Evolutionary conservation across 106 monocot genomes (phyloP).

Genomic region (Dioscorea dumetorum): DNA sequence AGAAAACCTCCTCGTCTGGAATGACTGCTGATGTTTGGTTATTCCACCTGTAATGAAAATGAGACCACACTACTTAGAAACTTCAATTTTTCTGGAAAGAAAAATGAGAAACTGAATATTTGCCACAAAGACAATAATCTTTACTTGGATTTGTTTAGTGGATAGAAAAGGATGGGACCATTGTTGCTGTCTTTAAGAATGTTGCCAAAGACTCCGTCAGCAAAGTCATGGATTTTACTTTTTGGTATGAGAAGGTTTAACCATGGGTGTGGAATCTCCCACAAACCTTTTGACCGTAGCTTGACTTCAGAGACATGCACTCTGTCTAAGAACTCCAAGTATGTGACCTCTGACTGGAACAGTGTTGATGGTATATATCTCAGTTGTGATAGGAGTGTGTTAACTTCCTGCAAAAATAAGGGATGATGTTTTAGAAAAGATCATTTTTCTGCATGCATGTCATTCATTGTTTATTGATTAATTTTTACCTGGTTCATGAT

Average conservation of each 20-base stretch:
- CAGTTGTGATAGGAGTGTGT: slow-evolving; percentile 49
- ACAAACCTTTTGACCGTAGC: slow-evolving; percentile 64
- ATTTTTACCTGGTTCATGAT: slow-evolving; percentile 40
- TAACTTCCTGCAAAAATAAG: slow-evolving; percentile 46
- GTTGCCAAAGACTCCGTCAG: slow-evolving; percentile 58
- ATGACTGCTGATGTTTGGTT: slow-evolving; percentile 50
- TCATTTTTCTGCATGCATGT: not conserved
- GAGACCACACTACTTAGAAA: too few species aligned
- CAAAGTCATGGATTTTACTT: slow-evolving; percentile 54
- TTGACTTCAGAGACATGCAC: slow-evolving; percentile 67
- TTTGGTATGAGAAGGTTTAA: slow-evolving; percentile 77
- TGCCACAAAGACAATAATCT: too few species aligned
- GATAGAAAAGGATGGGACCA: slow-evolving; percentile 87
- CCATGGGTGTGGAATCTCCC: slow-evolving; percentile 97
- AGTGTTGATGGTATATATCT: slow-evolving; percentile 63
- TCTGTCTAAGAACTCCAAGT: slow-evolving; percentile 82
- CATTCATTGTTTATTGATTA: not conserved
- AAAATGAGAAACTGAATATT: too few species aligned
- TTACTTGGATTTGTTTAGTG: slow-evolving; percentile 79
- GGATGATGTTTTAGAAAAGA: not conserved
- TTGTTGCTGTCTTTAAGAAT: slow-evolving; percentile 80
- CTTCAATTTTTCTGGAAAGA: too few species aligned
- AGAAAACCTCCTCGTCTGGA: slow-evolving; percentile 70
- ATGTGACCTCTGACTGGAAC: slow-evolving; percentile 79
- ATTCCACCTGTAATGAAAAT: slow-evolving; percentile 48